These are phyloP conservation scores for Myxozyma geophila DNA, from an alignment of 805 yeast species.

Conservation along the genomic window DNA sequence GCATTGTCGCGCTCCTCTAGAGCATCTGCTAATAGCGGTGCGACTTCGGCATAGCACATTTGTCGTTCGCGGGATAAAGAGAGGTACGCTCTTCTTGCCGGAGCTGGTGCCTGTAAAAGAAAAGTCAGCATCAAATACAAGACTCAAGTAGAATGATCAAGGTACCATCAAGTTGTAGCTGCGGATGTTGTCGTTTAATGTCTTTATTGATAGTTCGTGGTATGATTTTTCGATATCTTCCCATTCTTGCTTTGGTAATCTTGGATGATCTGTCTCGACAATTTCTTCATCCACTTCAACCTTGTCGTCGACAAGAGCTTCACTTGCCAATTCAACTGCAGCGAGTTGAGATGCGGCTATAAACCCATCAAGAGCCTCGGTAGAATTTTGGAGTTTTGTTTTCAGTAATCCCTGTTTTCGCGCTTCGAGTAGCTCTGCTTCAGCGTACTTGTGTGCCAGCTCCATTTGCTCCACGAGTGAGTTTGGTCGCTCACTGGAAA, in stretches of 20 bases:
- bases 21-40: slow-evolving; percentile 25
- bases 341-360: slow-evolving; percentile 3
- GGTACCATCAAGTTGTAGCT: slow-evolving; percentile 35
- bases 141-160: too few relatives aligned
- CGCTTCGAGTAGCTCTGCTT: slow-evolving; percentile 10
- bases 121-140: neutral
- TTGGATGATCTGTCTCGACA: slow-evolving; percentile 2
- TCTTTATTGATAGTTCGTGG: slow-evolving; percentile 33
- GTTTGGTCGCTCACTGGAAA: slow-evolving; percentile 47
- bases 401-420: slow-evolving; percentile 1
- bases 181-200: slow-evolving; percentile 32
- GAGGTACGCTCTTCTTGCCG: slow-evolving; percentile 32
- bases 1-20: slow-evolving; percentile 28
- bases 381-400: neutral
- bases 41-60: slow-evolving; percentile 34
- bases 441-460: slow-evolving; percentile 7
- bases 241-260: slow-evolving; percentile 29
- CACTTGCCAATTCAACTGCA: neutral
- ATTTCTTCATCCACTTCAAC: neutral
- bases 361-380: slow-evolving; percentile 10
- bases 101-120: slow-evolving; percentile 26
- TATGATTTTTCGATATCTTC: slow-evolving; percentile 28
- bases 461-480: slow-evolving; percentile 6
- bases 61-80: slow-evolving; percentile 22
- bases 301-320: neutral